A percentile compares a stretch with the other conserved stretches of the same genome.
Evolutionary conservation across 495 filamentous ascomycete genomes (phyloP).

Genomic region (Hypoxylon trugodes): DNA sequence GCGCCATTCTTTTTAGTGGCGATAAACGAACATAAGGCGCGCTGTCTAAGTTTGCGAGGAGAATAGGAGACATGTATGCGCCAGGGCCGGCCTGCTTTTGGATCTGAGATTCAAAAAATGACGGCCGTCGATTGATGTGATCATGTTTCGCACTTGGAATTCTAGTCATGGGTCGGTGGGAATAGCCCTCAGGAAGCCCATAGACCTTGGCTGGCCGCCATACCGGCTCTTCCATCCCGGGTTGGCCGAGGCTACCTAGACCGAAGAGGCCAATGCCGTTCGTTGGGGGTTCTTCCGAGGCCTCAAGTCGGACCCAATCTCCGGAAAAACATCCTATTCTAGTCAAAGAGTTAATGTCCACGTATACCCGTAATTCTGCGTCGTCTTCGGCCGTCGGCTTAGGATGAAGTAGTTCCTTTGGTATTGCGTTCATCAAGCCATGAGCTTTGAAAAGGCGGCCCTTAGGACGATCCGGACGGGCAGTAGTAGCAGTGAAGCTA

Average conservation of each 20-base stretch:
- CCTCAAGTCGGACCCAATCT: conserved; percentile 93
- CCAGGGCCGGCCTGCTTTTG: conserved; percentile 61
- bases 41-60: conserved; percentile 82
- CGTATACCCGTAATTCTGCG: conserved; percentile 86
- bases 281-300: conserved; percentile 70
- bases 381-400: conserved; percentile 80
- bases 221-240: conserved; percentile 56
- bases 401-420: conserved; percentile 83
- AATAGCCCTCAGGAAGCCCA: conserved; percentile 78
- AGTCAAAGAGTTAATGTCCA: conserved; percentile 83
- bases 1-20: conserved; percentile 61
- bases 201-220: conserved; percentile 87
- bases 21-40: conserved; percentile 78
- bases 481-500: conserved; percentile 80
- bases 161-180: conserved; percentile 60
- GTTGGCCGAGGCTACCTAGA: conserved; percentile 59
- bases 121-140: conserved; percentile 53
- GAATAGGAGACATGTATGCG: conserved; percentile 82
- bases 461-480: conserved; percentile 67
- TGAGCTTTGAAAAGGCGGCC: conserved; percentile 77
- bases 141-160: conserved; percentile 60
- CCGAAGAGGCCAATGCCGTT: conserved; percentile 65
- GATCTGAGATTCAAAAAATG: conserved; percentile 64
- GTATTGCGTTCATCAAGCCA: conserved; percentile 73
- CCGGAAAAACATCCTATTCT: conserved; percentile 95